A percentile compares a stretch with the other conserved stretches of the same genome.
Conservation (phyloP, 768 basidiomycete genomes). For the Tulasnella sp. region DNA sequence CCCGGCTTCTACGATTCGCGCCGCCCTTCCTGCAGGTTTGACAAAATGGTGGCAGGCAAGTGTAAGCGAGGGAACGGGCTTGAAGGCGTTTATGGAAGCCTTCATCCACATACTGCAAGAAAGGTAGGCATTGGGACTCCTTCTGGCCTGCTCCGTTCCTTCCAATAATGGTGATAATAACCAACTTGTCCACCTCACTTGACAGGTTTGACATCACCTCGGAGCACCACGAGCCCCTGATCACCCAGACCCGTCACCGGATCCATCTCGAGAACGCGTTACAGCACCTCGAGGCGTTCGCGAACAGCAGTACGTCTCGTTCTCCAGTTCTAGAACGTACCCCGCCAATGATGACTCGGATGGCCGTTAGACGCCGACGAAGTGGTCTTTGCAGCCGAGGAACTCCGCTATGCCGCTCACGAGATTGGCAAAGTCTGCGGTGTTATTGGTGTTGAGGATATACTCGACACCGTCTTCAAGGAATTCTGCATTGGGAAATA, state of each 20-base stretch:
- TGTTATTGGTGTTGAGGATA: slow-evolving; percentile 65
- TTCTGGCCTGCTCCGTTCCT: too few species aligned
- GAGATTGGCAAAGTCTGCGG: slow-evolving; percentile 81
- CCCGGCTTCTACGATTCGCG: not conserved
- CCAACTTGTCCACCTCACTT: slow-evolving; percentile 5
- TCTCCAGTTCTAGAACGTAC: not conserved
- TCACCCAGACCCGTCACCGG: slow-evolving; percentile 72
- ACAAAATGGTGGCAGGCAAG: slow-evolving; percentile 45
- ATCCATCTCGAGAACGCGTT: slow-evolving; percentile 57
- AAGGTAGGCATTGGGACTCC: slow-evolving; percentile 38
- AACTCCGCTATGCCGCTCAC: slow-evolving; percentile 71
- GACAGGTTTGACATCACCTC: slow-evolving; percentile 16
- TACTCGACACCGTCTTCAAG: slow-evolving; percentile 68
- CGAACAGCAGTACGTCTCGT: slow-evolving; percentile 30
- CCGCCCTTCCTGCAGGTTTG: not conserved
- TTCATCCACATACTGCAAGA: slow-evolving; percentile 41
- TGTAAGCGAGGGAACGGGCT: slow-evolving; percentile 46
- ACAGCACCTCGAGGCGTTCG: slow-evolving; percentile 49
- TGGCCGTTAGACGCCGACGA: slow-evolving; percentile 42
- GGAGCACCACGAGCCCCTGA: slow-evolving; percentile 40
- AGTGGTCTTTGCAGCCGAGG: slow-evolving; percentile 73
- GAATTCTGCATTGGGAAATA: slow-evolving; percentile 87
- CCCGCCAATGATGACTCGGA: not conserved
- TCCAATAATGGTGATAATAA: too few species aligned
- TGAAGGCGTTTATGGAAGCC: slow-evolving; percentile 44